Evolutionary conservation across 2,329 filamentous ascomycete species (phyloP).

Genomic region (Aureobasidium sp.): DNA sequence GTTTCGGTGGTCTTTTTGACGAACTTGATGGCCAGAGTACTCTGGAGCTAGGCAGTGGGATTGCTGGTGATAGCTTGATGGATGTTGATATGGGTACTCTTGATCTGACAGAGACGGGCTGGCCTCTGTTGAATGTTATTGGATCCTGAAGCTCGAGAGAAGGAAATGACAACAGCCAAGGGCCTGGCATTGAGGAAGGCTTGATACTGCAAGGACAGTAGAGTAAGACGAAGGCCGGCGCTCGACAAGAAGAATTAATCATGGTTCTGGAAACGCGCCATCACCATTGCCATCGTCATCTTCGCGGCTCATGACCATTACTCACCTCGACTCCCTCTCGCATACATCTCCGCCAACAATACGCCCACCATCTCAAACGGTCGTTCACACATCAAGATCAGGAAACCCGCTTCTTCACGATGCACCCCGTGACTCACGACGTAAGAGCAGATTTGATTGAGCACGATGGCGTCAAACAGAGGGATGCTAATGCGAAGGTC

Average conservation of each 20-base stretch:
- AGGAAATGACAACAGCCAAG: no score
- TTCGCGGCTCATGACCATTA: no score
- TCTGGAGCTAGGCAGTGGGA: neutral
- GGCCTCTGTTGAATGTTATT: neutral
- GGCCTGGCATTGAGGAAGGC: neutral
- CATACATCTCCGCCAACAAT: neutral
- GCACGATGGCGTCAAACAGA: neutral
- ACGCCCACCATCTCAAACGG: neutral
- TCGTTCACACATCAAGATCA: neutral
- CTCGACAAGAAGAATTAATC: no score
- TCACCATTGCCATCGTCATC: no score
- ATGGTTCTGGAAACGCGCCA: no score
- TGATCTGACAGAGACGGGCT: neutral
- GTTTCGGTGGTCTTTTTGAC: neutral
- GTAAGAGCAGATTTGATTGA: neutral
- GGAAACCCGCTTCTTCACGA: neutral
- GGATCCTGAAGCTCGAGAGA: neutral
- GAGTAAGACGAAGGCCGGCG: neutral
- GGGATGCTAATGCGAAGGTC: neutral
- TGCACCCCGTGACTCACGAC: neutral
- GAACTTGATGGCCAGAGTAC: neutral
- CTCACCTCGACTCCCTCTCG: no score
- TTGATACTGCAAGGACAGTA: neutral
- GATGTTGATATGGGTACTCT: conserved; percentile 5
- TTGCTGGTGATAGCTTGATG: neutral